Evolutionary conservation across 2,329 filamentous ascomycete genomes (phyloP).

Genomic region (Aureobasidium leucospermi): DNA sequence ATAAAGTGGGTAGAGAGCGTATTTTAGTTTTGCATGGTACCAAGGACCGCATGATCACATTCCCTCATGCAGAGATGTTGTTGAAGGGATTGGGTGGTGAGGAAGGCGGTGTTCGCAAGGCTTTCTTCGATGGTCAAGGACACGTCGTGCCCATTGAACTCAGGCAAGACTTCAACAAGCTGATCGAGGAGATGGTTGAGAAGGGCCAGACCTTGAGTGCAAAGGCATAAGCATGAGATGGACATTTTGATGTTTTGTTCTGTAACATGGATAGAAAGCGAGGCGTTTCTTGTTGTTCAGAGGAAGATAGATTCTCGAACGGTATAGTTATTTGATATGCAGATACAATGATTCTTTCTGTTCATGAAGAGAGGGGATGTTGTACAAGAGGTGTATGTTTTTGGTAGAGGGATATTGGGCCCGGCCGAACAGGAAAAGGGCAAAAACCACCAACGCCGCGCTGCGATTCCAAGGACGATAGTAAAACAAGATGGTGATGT

Average conservation of each 20-base stretch:
- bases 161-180: constrained; percentile 58
- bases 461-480: constrained; percentile 2
- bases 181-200: constrained; percentile 52
- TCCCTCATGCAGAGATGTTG: constrained; percentile 62
- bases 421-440: not conserved
- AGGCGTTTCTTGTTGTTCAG: not conserved
- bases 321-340: not conserved
- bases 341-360: not conserved
- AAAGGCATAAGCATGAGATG: constrained; percentile 31
- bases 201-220: constrained; percentile 35
- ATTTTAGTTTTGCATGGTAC: constrained; percentile 75
- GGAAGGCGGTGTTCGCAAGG: constrained; percentile 43
- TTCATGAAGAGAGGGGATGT: constrained; percentile 1
- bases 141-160: constrained; percentile 71
- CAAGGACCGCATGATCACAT: constrained; percentile 68
- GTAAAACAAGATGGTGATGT: not conserved
- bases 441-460: constrained; percentile 6
- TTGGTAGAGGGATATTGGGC: too few relatives aligned
- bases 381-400: not conserved
- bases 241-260: not conserved
- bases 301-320: not conserved
- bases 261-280: constrained; percentile 13
- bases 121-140: constrained; percentile 63
- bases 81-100: constrained; percentile 58
- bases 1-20: constrained; percentile 61